phyloP scores from a whole-genome alignment of 108 stramenopile genomes.

The Cyclotella choctawhatcheeana region DNA sequence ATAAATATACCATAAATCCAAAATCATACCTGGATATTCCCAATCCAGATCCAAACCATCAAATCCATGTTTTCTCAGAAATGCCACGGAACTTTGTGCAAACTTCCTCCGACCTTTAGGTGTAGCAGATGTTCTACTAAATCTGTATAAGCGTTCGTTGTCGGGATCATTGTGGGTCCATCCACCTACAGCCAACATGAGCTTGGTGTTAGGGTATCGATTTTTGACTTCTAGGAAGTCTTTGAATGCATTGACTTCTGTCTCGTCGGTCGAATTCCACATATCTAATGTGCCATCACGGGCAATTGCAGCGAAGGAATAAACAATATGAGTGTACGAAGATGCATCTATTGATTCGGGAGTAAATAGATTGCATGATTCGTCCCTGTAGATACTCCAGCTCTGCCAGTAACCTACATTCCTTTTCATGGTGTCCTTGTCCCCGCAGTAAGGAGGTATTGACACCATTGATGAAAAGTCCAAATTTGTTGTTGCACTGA shows the following conservation, averaged over 20 bases:
- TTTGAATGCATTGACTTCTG: constrained; percentile 34
- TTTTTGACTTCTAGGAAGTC: constrained; percentile 32
- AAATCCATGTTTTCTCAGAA: constrained; percentile 42
- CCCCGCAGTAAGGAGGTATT: constrained; percentile 34
- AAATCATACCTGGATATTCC: constrained; percentile 44
- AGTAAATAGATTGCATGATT: constrained; percentile 43
- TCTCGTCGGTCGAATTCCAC: constrained; percentile 43
- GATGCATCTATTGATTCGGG: constrained; percentile 49
- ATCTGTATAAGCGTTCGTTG: constrained; percentile 49
- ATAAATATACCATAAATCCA: not conserved
- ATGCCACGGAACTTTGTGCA: constrained; percentile 45
- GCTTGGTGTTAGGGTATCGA: constrained; percentile 24
- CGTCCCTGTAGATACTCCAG: constrained; percentile 51
- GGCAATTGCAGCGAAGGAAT: constrained; percentile 48
- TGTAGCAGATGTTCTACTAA: constrained; percentile 33
- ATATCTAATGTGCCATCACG: constrained; percentile 33
- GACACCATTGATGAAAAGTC: constrained; percentile 46
- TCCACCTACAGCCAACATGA: constrained; percentile 48
- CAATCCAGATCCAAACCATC: constrained; percentile 53
- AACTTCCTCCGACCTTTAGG: constrained; percentile 36
- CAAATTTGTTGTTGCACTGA: constrained; percentile 6
- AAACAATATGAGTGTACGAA: constrained; percentile 51
- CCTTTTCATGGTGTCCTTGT: constrained; percentile 31
- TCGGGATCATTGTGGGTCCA: constrained; percentile 56
- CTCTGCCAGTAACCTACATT: constrained; percentile 60